phyloP scores from a whole-genome alignment of 106 monocot genomes.

The Allium fistulosum region DNA sequence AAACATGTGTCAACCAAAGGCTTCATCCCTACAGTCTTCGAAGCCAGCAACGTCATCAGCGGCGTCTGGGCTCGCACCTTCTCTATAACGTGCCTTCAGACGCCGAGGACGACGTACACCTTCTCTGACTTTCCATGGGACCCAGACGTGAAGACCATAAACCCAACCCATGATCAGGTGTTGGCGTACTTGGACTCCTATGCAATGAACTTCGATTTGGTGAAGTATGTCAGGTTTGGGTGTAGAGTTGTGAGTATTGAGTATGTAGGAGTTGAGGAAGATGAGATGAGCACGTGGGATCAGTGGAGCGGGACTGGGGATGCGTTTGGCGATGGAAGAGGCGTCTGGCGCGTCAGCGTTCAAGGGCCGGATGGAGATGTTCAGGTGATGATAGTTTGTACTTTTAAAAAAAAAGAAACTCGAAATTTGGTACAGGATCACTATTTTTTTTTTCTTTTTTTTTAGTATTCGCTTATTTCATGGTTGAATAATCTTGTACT shows the following conservation, averaged over 20 bases:
- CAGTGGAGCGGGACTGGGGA: slow-evolving; percentile 32
- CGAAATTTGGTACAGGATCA: too few relatives aligned
- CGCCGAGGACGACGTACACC: slow-evolving; percentile 17
- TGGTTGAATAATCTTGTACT: too few relatives aligned
- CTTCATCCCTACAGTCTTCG: slow-evolving; percentile 36
- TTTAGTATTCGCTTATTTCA: too few relatives aligned
- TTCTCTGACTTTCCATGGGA: slow-evolving; percentile 63
- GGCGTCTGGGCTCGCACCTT: slow-evolving; percentile 42
- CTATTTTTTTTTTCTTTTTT: too few relatives aligned
- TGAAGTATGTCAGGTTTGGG: slow-evolving; percentile 15
- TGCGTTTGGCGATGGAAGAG: slow-evolving; percentile 17
- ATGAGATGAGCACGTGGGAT: slow-evolving; percentile 29
- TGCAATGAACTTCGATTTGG: slow-evolving; percentile 23
- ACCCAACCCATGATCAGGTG: slow-evolving; percentile 19
- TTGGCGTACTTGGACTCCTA: slow-evolving; percentile 14
- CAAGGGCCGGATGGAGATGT: not conserved
- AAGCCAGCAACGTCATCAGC: slow-evolving; percentile 20
- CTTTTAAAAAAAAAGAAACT: too few relatives aligned
- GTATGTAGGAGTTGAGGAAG: slow-evolving; percentile 22
- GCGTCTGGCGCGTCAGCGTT: slow-evolving; percentile 31
- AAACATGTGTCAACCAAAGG: slow-evolving; percentile 29
- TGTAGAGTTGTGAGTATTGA: slow-evolving; percentile 27
- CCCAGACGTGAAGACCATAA: slow-evolving; percentile 6
- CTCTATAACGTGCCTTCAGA: slow-evolving; percentile 40
- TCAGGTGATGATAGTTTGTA: not conserved